Evolutionary conservation across 768 basidiomycete species (phyloP).

Genomic region (Termitomyces sp.): DNA sequence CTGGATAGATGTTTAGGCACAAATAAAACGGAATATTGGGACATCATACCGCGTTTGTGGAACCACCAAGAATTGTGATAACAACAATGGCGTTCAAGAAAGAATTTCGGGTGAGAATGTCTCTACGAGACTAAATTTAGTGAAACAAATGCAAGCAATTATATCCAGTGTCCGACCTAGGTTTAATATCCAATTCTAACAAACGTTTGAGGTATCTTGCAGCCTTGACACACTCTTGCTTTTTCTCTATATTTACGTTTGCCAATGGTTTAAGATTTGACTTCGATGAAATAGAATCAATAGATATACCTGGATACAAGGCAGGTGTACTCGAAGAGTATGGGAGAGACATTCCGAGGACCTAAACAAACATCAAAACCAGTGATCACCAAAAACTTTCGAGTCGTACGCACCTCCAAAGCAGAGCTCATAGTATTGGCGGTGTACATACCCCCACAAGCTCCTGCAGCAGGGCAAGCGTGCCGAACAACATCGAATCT

Average conservation of each 20-base stretch:
- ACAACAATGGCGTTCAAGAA: slow-evolving; percentile 85
- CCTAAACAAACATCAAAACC: slow-evolving; percentile 23
- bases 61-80: slow-evolving; percentile 78
- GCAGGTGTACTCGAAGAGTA: slow-evolving; percentile 82
- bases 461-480: slow-evolving; percentile 82
- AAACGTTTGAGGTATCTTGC: slow-evolving; percentile 73
- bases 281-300: background rate
- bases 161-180: slow-evolving; percentile 40
- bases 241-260: slow-evolving; percentile 51
- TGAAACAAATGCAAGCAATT: background rate
- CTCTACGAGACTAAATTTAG: slow-evolving; percentile 20
- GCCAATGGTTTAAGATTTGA: background rate
- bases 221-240: slow-evolving; percentile 77
- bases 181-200: slow-evolving; percentile 77
- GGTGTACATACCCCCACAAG: slow-evolving; percentile 88
- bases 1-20: slow-evolving; percentile 27
- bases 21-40: background rate
- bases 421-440: slow-evolving; percentile 90
- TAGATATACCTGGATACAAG: slow-evolving; percentile 51
- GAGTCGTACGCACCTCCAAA: slow-evolving; percentile 46
- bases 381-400: background rate
- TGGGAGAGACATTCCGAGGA: slow-evolving; percentile 81
- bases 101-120: slow-evolving; percentile 43
- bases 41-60: slow-evolving; percentile 73
- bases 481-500: slow-evolving; percentile 82